These are phyloP conservation scores for Entonaema liquescens DNA, from an alignment of 495 filamentous ascomycete species.

Conservation along the genomic window DNA sequence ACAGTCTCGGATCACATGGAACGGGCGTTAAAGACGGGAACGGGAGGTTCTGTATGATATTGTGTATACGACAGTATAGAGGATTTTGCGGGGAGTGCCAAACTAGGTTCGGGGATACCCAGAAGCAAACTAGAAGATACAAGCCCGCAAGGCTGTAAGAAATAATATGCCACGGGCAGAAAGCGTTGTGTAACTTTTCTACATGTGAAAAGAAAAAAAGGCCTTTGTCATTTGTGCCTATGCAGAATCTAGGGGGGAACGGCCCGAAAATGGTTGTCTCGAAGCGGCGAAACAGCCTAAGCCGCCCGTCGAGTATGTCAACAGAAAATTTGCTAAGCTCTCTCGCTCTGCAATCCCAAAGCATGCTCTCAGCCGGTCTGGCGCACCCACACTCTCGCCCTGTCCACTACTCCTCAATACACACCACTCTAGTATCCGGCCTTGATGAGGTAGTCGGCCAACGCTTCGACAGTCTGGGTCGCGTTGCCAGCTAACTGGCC, in stretches of 20 bases:
- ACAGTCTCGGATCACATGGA: conserved; percentile 4
- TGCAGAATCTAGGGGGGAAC: conserved; percentile 46
- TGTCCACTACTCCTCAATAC: conserved; percentile 9
- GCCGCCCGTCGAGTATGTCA: conserved; percentile 22
- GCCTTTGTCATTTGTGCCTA: conserved; percentile 41
- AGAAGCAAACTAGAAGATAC: conserved; percentile 39
- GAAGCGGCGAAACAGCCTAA: conserved; percentile 30
- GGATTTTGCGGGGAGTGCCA: conserved; percentile 14
- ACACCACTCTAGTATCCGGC: conserved; percentile 66
- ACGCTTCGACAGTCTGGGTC: conserved; percentile 68
- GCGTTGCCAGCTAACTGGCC: conserved; percentile 69
- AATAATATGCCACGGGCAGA: conserved; percentile 14
- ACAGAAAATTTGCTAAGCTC: conserved; percentile 38
- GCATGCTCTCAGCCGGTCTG: conserved; percentile 10
- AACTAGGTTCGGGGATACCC: conserved; percentile 34
- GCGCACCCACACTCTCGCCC: conserved; percentile 11
- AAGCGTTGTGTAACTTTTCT: conserved; percentile 26
- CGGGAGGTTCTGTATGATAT: conserved; percentile 27
- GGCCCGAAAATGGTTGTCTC: conserved; percentile 14
- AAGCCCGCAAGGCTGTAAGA: conserved; percentile 32
- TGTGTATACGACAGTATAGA: conserved; percentile 38
- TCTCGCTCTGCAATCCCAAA: conserved; percentile 26
- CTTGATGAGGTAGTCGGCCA: conserved; percentile 78
- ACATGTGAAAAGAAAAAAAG: conserved; percentile 35
- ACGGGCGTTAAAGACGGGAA: conserved; percentile 18